phyloP scores from a whole-genome alignment of 495 filamentous ascomycete genomes.

The Aspergillus diversus region DNA sequence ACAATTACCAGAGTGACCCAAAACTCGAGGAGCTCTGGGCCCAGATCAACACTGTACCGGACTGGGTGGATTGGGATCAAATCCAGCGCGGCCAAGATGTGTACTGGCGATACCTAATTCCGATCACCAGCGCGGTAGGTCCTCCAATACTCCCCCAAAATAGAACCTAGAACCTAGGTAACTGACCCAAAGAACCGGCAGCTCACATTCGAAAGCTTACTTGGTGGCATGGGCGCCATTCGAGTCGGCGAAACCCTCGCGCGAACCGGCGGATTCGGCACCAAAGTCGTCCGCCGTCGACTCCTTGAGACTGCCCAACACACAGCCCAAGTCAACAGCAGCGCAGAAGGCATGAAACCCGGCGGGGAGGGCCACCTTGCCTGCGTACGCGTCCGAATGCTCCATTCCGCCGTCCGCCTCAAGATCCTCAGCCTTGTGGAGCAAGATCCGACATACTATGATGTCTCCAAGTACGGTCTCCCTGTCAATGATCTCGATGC shows the following conservation, averaged over 20 bases:
- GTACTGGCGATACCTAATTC: conserved; percentile 72
- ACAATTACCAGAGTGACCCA: conserved; percentile 59
- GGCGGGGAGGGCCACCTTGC: conserved; percentile 69
- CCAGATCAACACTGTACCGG: conserved; percentile 70
- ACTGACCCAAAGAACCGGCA: conserved; percentile 9
- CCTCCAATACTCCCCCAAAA: too few species aligned
- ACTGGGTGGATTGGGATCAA: conserved; percentile 84
- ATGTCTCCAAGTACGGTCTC: conserved; percentile 58
- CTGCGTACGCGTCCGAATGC: conserved; percentile 70
- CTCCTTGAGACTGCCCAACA: conserved; percentile 79
- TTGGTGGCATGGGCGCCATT: conserved; percentile 54
- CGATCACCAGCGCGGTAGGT: conserved; percentile 56
- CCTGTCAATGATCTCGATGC: conserved; percentile 78
- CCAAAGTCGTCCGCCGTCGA: conserved; percentile 65
- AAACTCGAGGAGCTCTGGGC: conserved; percentile 65
- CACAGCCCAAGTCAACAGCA: conserved; percentile 67
- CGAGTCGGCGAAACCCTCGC: conserved; percentile 74
- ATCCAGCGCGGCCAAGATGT: conserved; percentile 64
- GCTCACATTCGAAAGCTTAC: conserved; percentile 44
- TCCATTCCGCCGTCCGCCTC: conserved; percentile 71
- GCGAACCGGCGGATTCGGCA: conserved; percentile 77
- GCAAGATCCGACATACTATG: conserved; percentile 63
- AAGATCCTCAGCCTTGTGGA: conserved; percentile 63
- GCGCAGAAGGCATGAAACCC: conserved; percentile 64
- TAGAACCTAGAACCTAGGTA: background rate